These are phyloP conservation scores for Starmerella stigmatis DNA, from an alignment of 805 yeast species.

Conservation along the genomic window DNA sequence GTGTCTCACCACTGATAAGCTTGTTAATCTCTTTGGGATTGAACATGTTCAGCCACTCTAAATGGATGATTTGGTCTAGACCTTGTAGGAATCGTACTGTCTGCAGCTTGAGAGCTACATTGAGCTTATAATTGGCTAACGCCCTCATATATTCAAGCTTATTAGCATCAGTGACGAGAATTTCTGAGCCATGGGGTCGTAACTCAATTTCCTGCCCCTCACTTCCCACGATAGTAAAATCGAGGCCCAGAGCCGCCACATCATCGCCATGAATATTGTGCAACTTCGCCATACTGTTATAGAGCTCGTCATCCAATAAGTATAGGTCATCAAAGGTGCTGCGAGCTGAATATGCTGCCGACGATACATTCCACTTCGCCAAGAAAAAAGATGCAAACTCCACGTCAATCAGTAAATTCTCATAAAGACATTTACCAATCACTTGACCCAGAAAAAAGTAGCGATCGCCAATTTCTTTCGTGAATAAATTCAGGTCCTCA, in stretches of 20 bases:
- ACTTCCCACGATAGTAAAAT: slow-evolving; percentile 48
- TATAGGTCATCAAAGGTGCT: slow-evolving; percentile 71
- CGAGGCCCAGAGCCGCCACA: slow-evolving; percentile 52
- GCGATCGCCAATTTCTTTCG: slow-evolving; percentile 14
- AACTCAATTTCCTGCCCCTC: slow-evolving; percentile 40
- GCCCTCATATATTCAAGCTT: slow-evolving; percentile 64
- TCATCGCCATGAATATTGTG: slow-evolving; percentile 40
- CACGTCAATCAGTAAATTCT: slow-evolving; percentile 67
- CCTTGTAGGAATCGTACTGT: slow-evolving; percentile 61
- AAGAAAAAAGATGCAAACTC: slow-evolving; percentile 80
- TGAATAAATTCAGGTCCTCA: slow-evolving; percentile 19
- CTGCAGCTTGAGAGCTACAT: slow-evolving; percentile 48
- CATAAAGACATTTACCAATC: slow-evolving; percentile 82
- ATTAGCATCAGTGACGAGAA: slow-evolving; percentile 50
- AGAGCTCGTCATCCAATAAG: slow-evolving; percentile 58
- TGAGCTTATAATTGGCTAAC: slow-evolving; percentile 68
- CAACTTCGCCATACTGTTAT: slow-evolving; percentile 52
- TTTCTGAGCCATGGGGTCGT: slow-evolving; percentile 46
- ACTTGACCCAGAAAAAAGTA: slow-evolving; percentile 65
- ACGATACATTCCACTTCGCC: slow-evolving; percentile 42
- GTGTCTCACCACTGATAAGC: slow-evolving; percentile 70
- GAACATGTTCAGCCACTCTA: slow-evolving; percentile 74
- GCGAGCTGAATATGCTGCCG: slow-evolving; percentile 26
- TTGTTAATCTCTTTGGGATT: slow-evolving; percentile 73
- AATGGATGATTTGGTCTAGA: slow-evolving; percentile 52